Evolutionary conservation across 2,329 filamentous ascomycete species (phyloP).

Genomic region (Xenoacremonium recifei): DNA sequence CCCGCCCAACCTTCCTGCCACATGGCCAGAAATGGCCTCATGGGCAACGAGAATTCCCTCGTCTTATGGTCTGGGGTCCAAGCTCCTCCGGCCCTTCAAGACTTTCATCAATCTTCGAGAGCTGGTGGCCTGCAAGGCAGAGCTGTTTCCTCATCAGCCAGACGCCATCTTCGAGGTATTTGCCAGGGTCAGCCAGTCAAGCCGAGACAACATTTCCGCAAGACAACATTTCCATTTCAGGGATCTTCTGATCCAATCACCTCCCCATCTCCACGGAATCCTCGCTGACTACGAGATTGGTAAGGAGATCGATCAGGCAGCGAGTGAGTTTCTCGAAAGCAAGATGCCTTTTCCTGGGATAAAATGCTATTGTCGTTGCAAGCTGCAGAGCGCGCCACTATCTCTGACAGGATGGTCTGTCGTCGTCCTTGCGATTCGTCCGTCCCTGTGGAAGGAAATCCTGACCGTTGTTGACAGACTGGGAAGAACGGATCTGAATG

Average conservation of each 20-base stretch:
- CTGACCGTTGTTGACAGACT: conserved; percentile 19
- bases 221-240: conserved; percentile 64
- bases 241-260: conserved; percentile 59
- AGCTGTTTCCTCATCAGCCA: conserved; percentile 31
- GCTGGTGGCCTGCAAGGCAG: conserved; percentile 47
- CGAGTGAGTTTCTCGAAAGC: conserved; percentile 20
- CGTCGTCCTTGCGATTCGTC: conserved; percentile 24
- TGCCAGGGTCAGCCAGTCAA: conserved; percentile 57
- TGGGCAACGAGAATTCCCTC: no score
- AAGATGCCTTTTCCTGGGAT: conserved; percentile 10
- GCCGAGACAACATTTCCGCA: conserved; percentile 45
- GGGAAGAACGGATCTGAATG: conserved; percentile 28
- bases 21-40: no score
- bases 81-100: conserved; percentile 17
- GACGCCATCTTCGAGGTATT: conserved; percentile 59
- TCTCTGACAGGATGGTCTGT: conserved; percentile 25
- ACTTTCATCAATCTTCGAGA: conserved; percentile 66
- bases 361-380: conserved; percentile 34
- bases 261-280: conserved; percentile 45
- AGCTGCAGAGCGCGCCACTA: conserved; percentile 17
- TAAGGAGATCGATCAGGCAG: conserved; percentile 22
- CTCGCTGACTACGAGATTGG: conserved; percentile 28
- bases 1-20: no score
- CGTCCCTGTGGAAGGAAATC: conserved; percentile 30
- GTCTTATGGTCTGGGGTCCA: no score